A percentile compares a stretch with the other conserved stretches of the same genome.
These are phyloP conservation scores for Saccharomycopsis oosterbeekiorum DNA, from an alignment of 805 yeast species.

Conservation along the genomic window DNA sequence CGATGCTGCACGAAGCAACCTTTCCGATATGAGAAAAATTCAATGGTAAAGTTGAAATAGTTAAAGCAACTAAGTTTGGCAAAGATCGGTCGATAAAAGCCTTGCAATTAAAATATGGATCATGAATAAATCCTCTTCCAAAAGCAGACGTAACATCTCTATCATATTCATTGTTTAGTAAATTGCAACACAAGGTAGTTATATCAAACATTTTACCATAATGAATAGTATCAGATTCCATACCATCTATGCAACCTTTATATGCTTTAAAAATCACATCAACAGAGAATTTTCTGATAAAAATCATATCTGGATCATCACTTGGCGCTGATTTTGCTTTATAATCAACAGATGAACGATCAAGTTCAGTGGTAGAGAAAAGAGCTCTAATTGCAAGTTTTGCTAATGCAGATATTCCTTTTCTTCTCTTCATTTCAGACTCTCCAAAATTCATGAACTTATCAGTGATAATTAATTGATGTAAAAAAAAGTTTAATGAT, in stretches of 20 bases:
- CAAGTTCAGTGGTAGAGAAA: conserved; percentile 46
- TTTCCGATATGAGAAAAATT: conserved; percentile 59
- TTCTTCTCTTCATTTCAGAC: conserved; percentile 40
- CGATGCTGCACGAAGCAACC: conserved; percentile 48
- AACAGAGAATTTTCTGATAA: conserved; percentile 62
- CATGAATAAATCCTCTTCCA: conserved; percentile 26
- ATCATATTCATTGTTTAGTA: conserved; percentile 22
- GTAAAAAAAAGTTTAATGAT: conserved; percentile 65
- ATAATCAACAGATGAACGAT: conserved; percentile 23
- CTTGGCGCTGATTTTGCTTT: conserved; percentile 22
- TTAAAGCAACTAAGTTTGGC: conserved; percentile 44
- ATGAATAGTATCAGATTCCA: conserved; percentile 31
- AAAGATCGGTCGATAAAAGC: conserved; percentile 60
- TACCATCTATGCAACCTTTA: conserved; percentile 37
- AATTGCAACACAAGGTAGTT: conserved; percentile 33
- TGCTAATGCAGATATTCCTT: conserved; percentile 52
- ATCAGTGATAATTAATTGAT: conserved; percentile 58
- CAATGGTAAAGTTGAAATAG: conserved; percentile 59
- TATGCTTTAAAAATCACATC: conserved; percentile 58
- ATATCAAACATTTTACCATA: conserved; percentile 48
- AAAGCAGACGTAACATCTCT: conserved; percentile 1
- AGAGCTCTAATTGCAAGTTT: conserved; percentile 52
- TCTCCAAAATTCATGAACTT: conserved; percentile 27
- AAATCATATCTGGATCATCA: conserved; percentile 60
- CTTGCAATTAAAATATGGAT: conserved; percentile 53